Evolutionary conservation across 768 basidiomycete species (phyloP).

Genomic region (Leucosporidium creatinivorum): DNA sequence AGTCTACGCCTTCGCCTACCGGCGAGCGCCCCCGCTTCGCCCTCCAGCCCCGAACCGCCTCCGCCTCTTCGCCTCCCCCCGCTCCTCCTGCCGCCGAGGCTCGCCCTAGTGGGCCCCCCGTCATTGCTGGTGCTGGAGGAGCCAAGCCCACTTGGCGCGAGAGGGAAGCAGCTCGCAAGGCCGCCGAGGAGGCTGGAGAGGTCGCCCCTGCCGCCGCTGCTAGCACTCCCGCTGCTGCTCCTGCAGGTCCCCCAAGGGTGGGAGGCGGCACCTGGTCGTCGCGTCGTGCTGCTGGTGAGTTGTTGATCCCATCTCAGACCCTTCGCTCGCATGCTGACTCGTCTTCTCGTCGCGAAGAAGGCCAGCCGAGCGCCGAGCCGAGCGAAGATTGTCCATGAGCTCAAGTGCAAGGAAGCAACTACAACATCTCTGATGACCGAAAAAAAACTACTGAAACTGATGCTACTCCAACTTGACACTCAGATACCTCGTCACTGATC

Average conservation of each 20-base stretch:
- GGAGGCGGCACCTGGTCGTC: not conserved
- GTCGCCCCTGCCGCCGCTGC: not conserved
- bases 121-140: constrained; percentile 11
- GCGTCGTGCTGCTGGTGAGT: not conserved
- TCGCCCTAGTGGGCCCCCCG: constrained; percentile 9
- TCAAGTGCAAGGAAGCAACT: no score
- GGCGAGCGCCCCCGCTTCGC: constrained; percentile 26
- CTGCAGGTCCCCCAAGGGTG: not conserved
- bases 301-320: not conserved
- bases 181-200: constrained; percentile 1
- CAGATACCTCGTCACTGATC: not conserved
- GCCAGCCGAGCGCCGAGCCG: no score
- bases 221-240: constrained; percentile 6
- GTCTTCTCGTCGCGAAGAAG: no score
- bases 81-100: constrained; percentile 9
- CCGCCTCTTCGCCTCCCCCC: constrained; percentile 3
- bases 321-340: no score
- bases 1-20: not conserved
- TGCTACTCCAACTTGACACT: no score
- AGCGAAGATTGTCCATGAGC: no score
- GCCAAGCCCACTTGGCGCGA: constrained; percentile 18
- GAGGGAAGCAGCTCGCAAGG: constrained; percentile 20
- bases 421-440: no score
- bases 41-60: constrained; percentile 15
- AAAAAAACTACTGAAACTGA: no score